Evolutionary conservation across 2,329 filamentous ascomycete genomes (phyloP).

Genomic region (Bipolaris zeicola): DNA sequence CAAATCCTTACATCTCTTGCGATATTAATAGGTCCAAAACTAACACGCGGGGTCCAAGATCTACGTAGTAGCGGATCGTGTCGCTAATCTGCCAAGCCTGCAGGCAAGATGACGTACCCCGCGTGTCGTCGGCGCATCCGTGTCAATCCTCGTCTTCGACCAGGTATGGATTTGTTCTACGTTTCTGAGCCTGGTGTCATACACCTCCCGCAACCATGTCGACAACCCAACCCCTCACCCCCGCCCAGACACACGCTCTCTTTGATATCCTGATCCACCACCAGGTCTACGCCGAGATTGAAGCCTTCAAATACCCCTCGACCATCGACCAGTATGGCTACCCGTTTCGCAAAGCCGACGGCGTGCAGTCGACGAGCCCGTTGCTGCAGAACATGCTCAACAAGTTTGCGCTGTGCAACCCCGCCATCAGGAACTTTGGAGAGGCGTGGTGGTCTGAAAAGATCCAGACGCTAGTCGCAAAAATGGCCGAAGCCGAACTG

Average conservation of each 20-base stretch:
- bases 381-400: slow-evolving; percentile 71
- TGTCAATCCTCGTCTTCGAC: slow-evolving; percentile 10
- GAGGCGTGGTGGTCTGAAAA: slow-evolving; percentile 51
- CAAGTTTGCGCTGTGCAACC: slow-evolving; percentile 68
- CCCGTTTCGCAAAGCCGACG: slow-evolving; percentile 62
- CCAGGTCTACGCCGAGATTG: slow-evolving; percentile 68
- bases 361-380: slow-evolving; percentile 62
- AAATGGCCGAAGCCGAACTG: slow-evolving; percentile 68
- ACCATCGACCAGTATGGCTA: slow-evolving; percentile 71
- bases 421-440: slow-evolving; percentile 68
- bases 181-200: slow-evolving; percentile 1
- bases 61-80: background rate
- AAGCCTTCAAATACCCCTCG: slow-evolving; percentile 69
- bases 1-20: background rate
- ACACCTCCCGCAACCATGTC: slow-evolving; percentile 20
- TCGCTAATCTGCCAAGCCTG: slow-evolving; percentile 14
- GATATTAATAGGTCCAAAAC: background rate
- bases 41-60: background rate
- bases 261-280: slow-evolving; percentile 62
- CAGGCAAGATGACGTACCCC: slow-evolving; percentile 20
- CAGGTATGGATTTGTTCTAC: slow-evolving; percentile 3
- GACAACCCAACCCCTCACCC: slow-evolving; percentile 43
- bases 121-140: slow-evolving; percentile 12
- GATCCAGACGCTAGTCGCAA: slow-evolving; percentile 42
- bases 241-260: slow-evolving; percentile 56